Evolutionary conservation across 169 alveolate genomes (phyloP), one percentile per base, ranked within the genome.

Genomic region (Plasmodium yoelii): DNA sequence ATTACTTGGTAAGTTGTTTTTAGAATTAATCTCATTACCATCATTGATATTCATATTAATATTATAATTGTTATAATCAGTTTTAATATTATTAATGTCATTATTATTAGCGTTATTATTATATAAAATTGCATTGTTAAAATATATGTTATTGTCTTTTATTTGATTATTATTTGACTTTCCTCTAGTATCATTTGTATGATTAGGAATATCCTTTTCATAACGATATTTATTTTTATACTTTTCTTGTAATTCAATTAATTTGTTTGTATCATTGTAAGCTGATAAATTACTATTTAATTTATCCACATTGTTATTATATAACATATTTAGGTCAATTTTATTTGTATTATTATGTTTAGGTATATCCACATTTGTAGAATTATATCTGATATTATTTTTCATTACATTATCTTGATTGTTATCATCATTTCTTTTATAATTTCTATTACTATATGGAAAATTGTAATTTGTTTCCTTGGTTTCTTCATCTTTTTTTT

Each of bases 351-450:
- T 80, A 56, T 47, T 80, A 64, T 13, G 63, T 22, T 55, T 53
- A 22, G 80, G 82, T 2, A 64, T 46, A 19, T 80, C 82, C 24
- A n/a, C 34, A 8, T 34, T 44, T 19, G 72, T 26, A 55, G 90
- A 80, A 28, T 67, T 67, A 56, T 67, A 80, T 47, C 84, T 80
- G 56, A 65, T 67, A 63, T 75, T 75, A 75, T 75, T 75, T 7
- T 77, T 77, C 51, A 42, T 53, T n/a, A 46, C 18, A 12, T 51
- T 55, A 0, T 80, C 72, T 12, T 75, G 61, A 63, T 75, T 46
- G 39, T 64, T n/a, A 19, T 57, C 19, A 57, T 57, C 19, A 57
- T 19, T 57, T n/a, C 19, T 5, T n/a, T 57, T 57, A 56, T 80
- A 53, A 18, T 39, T 80, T 53, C 82, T 80, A 69, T 80, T 80